phyloP scores from a whole-genome alignment of 2,329 filamentous ascomycete species.

The Alternaria arbusti region DNA sequence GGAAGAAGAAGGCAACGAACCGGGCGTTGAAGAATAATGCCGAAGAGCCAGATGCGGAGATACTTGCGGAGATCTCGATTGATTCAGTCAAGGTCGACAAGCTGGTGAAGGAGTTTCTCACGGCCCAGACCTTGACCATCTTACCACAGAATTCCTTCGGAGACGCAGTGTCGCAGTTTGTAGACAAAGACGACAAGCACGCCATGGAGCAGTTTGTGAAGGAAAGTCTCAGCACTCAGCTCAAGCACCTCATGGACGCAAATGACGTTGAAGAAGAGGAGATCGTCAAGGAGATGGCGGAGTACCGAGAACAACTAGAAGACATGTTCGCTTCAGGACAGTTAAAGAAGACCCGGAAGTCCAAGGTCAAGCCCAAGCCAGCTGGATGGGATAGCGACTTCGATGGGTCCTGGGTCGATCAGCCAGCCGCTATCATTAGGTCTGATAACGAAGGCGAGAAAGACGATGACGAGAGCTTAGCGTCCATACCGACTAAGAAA shows the following conservation, averaged over 20 bases:
- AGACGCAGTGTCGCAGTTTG: conserved; percentile 90
- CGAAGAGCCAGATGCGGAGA: conserved; percentile 68
- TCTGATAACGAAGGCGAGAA: conserved; percentile 58
- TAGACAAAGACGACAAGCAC: conserved; percentile 93
- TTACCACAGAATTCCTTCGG: conserved; percentile 91
- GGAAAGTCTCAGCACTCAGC: conserved; percentile 51
- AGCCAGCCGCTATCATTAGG: conserved; percentile 69
- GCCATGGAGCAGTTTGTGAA: conserved; percentile 69
- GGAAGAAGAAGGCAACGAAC: conserved; percentile 73
- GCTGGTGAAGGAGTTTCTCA: conserved; percentile 85
- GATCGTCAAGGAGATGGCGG: conserved; percentile 75
- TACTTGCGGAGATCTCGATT: conserved; percentile 66
- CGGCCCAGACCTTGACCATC: conserved; percentile 87
- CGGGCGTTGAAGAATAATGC: conserved; percentile 57
- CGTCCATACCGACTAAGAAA: conserved; percentile 44
- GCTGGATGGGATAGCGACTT: conserved; percentile 87
- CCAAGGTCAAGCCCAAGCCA: conserved; percentile 75
- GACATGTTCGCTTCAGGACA: conserved; percentile 72
- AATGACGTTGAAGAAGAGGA: conserved; percentile 73
- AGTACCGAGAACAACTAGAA: conserved; percentile 72
- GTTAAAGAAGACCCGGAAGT: conserved; percentile 61
- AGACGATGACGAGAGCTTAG: conserved; percentile 44
- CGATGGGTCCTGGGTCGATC: conserved; percentile 84
- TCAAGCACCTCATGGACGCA: conserved; percentile 55
- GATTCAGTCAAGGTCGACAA: conserved; percentile 87